Base-by-base conservation (phyloP, 2,329 filamentous ascomycete genomes). In the Cladophialophora chaetospira region DNA sequence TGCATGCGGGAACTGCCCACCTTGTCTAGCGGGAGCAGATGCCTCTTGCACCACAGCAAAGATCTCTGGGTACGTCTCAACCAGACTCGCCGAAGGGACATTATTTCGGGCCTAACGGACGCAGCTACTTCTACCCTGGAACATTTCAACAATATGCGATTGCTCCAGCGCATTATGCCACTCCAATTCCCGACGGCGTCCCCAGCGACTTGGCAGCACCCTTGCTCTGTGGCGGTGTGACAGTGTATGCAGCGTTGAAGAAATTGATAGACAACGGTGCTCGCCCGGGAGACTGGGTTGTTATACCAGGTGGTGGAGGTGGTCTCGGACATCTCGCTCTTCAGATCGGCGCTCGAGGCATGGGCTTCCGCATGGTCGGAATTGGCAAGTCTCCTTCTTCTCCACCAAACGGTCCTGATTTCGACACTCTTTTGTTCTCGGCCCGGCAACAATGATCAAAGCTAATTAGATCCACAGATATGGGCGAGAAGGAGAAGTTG, bases 71-170 rank as follows among this genome's bases (percentile, higher is more conserved):
- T 45, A 35, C n/a, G 50, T 44, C 33, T 31, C n/a, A 25, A 6
- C 13, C 6, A 43, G 25, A 15, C 8, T 21, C 25, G 17, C 3
- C 23, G 15, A 36, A 51, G 10, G 28, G 28, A 5, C 31, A 2
- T n/a, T n/a, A 3, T 4, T 5, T 43, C 6, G 25, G 29, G 11
- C 28, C 48, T 33, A 15, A 25, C 35, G 3, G 11, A 13, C 25
- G 10, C 17, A 51, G 86, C 4, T 88, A 88, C 72, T 87, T 83
- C 68, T 83, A 80, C 0, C 86, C 86, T 0, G 86, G 86, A 33
- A 89, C 86, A n/a, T 89, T 88, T 68, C 86, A 88, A 68, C 84
- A 88, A 72, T 89, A 88, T 66, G 80, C 81, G 15, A 68, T 87
- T 13, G 81, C 79, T 0, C 83, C 84, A 8, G 85, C 85, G 2